Evolutionary conservation across 192 early-diverging fungal species (phyloP).

Genomic region (Kickxella alabastrina): DNA sequence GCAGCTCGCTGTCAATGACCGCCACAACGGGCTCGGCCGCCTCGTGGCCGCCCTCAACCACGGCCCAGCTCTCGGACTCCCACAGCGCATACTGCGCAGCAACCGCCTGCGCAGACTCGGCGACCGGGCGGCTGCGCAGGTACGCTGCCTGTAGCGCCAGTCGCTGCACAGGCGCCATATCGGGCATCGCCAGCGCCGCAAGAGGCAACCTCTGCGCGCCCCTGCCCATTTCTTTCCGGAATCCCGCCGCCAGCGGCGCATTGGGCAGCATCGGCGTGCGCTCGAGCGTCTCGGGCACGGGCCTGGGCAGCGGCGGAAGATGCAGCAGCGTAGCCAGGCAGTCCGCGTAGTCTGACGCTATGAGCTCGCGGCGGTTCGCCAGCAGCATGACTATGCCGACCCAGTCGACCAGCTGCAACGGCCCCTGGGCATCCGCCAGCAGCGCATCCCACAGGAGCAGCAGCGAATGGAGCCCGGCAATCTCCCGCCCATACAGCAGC

Average conservation of each 20-base stretch:
- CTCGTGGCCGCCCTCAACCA: not conserved
- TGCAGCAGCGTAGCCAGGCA: constrained; percentile 63
- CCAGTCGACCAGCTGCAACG: constrained; percentile 78
- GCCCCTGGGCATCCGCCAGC: constrained; percentile 65
- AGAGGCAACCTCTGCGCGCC: constrained; percentile 10
- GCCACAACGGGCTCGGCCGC: not conserved
- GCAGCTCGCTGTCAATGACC: not conserved
- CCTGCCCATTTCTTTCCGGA: not conserved
- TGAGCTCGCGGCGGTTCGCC: constrained; percentile 55
- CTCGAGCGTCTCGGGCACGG: constrained; percentile 28
- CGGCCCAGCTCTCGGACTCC: constrained; percentile 39
- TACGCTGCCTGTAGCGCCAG: constrained; percentile 64
- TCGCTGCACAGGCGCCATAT: constrained; percentile 26
- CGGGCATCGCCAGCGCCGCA: constrained; percentile 5
- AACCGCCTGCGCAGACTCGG: constrained; percentile 53
- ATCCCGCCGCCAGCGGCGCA: constrained; percentile 13
- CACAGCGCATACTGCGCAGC: constrained; percentile 57
- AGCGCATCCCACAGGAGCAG: constrained; percentile 88
- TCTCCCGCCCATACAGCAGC: constrained; percentile 87
- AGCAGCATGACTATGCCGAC: constrained; percentile 73
- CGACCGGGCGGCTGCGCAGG: constrained; percentile 56
- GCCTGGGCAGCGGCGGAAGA: constrained; percentile 53
- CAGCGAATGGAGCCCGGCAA: constrained; percentile 61
- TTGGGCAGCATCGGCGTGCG: constrained; percentile 30
- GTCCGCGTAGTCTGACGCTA: constrained; percentile 62